These are phyloP conservation scores for Hymenotorrendiella dingleyae DNA, from an alignment of 2,329 filamentous ascomycete genomes.

Conservation along the genomic window DNA sequence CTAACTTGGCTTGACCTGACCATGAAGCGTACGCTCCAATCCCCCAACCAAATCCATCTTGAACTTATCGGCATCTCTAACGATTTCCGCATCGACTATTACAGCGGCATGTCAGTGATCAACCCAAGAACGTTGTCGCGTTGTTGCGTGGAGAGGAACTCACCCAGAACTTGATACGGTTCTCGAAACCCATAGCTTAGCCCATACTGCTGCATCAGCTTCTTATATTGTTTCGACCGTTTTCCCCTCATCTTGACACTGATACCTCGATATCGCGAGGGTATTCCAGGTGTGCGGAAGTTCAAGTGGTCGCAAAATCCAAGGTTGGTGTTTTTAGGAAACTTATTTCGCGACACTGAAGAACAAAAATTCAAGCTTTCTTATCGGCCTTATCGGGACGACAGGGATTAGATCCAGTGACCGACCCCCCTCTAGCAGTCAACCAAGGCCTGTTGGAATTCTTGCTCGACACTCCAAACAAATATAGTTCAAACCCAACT, in stretches of 20 bases:
- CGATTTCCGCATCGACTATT: conserved; percentile 75
- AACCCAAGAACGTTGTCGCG: conserved; percentile 1
- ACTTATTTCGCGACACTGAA: conserved; percentile 1
- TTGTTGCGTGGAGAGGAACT: conserved; percentile 20
- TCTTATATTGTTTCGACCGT: conserved; percentile 68
- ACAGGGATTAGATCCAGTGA: too few species aligned
- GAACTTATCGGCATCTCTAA: conserved; percentile 73
- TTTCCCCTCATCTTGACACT: conserved; percentile 57
- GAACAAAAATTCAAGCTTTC: conserved; percentile 4
- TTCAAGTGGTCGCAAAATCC: background rate
- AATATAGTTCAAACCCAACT: too few species aligned
- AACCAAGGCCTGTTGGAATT: too few species aligned
- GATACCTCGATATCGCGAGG: background rate
- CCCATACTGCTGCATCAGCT: conserved; percentile 90
- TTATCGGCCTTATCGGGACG: conserved; percentile 2
- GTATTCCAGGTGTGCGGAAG: background rate
- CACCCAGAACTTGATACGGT: conserved; percentile 83
- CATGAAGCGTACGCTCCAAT: conserved; percentile 78
- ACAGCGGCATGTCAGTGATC: conserved; percentile 7
- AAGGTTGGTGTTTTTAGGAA: background rate
- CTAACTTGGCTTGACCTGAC: conserved; percentile 75
- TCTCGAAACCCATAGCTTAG: conserved; percentile 86
- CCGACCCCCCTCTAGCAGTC: too few species aligned
- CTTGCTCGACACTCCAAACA: too few species aligned
- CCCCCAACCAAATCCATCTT: conserved; percentile 83